phyloP scores from a whole-genome alignment of 2,329 filamentous ascomycete genomes.

The Curvularia spicifera region DNA sequence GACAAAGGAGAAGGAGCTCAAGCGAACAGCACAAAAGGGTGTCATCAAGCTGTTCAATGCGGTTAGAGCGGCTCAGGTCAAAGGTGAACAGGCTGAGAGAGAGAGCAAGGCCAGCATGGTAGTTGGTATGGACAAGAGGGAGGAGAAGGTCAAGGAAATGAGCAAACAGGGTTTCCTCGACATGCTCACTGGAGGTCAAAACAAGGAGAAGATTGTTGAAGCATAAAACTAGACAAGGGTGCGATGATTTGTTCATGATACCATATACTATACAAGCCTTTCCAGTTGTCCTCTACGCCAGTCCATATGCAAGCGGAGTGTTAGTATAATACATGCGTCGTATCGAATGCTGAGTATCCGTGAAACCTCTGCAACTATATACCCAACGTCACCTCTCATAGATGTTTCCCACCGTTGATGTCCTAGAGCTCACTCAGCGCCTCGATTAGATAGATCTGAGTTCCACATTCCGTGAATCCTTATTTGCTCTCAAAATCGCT shows the following conservation, averaged over 20 bases:
- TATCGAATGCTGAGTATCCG: constrained; percentile 4
- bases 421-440: background rate
- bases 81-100: constrained; percentile 77
- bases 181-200: constrained; percentile 71
- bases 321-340: constrained; percentile 21
- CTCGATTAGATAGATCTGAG: background rate
- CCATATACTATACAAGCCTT: constrained; percentile 21
- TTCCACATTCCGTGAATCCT: background rate
- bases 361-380: background rate
- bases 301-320: constrained; percentile 24
- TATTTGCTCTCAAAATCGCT: constrained; percentile 72
- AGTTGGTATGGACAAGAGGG: constrained; percentile 77
- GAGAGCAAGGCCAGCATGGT: constrained; percentile 73
- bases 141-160: constrained; percentile 93
- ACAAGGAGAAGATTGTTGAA: constrained; percentile 39
- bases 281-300: constrained; percentile 13
- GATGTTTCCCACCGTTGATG: no score
- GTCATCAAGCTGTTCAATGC: constrained; percentile 98
- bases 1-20: constrained; percentile 78
- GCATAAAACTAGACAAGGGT: constrained; percentile 6
- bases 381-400: background rate
- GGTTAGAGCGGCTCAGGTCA: constrained; percentile 88
- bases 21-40: constrained; percentile 89
- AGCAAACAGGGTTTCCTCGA: constrained; percentile 96
- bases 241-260: constrained; percentile 19